Percentiles rank a stretch among this genome's conserved stretches.
phyloP scores from a whole-genome alignment of 1,284 basidiomycete genomes.

The Pterulicium gracile region DNA sequence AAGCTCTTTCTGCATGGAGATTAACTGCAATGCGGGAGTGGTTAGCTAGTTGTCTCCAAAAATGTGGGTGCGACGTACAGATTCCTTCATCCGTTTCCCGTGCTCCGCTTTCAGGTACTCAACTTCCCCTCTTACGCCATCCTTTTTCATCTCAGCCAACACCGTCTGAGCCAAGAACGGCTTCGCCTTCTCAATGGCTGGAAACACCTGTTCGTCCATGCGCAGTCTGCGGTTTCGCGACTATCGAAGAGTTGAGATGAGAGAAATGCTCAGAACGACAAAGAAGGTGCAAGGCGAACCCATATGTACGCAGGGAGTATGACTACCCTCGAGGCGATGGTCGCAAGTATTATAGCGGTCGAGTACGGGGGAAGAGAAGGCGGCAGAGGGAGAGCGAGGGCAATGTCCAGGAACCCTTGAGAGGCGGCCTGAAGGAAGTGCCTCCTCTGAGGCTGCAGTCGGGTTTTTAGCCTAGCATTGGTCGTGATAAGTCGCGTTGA shows the following conservation, averaged over 20 bases:
- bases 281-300: constrained; percentile 37
- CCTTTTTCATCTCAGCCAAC: constrained; percentile 46
- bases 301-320: constrained; percentile 75
- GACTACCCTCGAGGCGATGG: constrained; percentile 52
- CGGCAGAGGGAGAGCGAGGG: constrained; percentile 59
- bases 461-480: no score
- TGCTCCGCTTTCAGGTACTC: constrained; percentile 39
- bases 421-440: constrained; percentile 27
- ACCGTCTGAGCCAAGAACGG: constrained; percentile 41
- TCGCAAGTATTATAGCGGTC: constrained; percentile 67
- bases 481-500: no score
- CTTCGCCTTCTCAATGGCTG: constrained; percentile 46
- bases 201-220: constrained; percentile 59
- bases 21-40: constrained; percentile 29
- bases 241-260: constrained; percentile 23
- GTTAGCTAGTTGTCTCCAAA: constrained; percentile 4
- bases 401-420: constrained; percentile 45
- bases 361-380: constrained; percentile 60
- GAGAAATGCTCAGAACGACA: constrained; percentile 7
- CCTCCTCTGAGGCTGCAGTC: constrained; percentile 15
- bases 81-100: constrained; percentile 31
- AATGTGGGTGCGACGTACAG: constrained; percentile 21
- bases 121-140: constrained; percentile 42
- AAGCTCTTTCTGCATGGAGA: constrained; percentile 44
- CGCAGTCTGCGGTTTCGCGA: constrained; percentile 53